Base-by-base conservation (phyloP, 768 basidiomycete species). In the Boletus sp. region DNA sequence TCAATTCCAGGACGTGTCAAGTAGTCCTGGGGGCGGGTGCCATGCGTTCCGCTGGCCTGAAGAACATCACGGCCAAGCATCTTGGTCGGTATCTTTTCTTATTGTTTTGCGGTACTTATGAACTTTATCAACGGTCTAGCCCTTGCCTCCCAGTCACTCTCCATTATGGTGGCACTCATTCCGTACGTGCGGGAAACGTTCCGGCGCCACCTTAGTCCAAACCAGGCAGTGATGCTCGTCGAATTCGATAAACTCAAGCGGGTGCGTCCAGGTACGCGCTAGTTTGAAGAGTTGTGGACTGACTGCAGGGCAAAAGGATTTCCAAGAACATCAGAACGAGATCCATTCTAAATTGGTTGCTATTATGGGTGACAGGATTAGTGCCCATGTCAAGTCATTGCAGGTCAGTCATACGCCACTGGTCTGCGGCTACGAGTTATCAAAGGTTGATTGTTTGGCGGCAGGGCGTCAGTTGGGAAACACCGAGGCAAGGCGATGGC, bases 181-280 rank as follows among this genome's bases (percentile, higher is more conserved):
- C 94, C 97, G 1, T 98, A 98, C 68, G 85, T 98, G 48, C 88
- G 97, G 44, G 97, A 99, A 74, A 87, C 88, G 7, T 92, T 98
- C 70, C 80, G 97, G 45, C 81, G 97, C 58, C 96, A 98, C 75
- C 79, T 99, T 30, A 95, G 84, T 69, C 83, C 88, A 54, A 95
- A 93, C 72, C 94, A 98, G 72, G 93, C 94, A 13, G 93, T 98
- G 44, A 95, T 98, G 86, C 77, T 98, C 35, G 84, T 95, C 17
- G 97, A 98, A 72, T 99, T 98, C 68, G 97, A 99, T 75, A 98
- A 96, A 75, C 82, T 98, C 54, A 98, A 96, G 75, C 81, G 96
- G 76, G 92, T 93, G 61, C 60, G 88, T 74, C n/a, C 44, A 37
- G 48, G 53, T 55, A 58, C 43, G 45, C 40, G 21, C 48, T 33